Conservation (phyloP, 2,329 filamentous ascomycete genomes). For the Pseudocercospora crystallina region DNA sequence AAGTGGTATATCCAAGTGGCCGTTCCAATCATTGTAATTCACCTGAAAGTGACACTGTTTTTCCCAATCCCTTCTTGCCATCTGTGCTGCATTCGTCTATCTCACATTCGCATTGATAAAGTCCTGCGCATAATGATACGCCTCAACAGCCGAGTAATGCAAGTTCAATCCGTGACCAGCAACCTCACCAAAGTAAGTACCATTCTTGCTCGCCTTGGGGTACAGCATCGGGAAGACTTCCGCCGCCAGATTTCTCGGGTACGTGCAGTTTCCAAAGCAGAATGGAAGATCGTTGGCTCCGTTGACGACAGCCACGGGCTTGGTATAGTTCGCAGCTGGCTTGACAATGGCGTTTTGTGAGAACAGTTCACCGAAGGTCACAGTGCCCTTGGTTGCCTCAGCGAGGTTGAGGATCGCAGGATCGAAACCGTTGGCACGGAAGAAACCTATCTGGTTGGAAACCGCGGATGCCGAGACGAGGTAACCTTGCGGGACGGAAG, state of each 20-base stretch:
- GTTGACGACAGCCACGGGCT: constrained; percentile 33
- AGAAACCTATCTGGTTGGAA: constrained; percentile 34
- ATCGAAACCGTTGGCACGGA: constrained; percentile 33
- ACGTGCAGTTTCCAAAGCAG: constrained; percentile 34
- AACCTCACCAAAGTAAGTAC: constrained; percentile 25
- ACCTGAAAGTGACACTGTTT: too few relatives aligned
- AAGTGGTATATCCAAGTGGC: too few relatives aligned
- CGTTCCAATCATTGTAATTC: too few relatives aligned
- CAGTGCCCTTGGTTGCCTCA: constrained; percentile 30
- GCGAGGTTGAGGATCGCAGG: constrained; percentile 27
- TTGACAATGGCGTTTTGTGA: constrained; percentile 18
- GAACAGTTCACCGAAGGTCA: constrained; percentile 36
- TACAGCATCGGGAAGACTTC: constrained; percentile 25
- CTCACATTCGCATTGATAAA: constrained; percentile 25
- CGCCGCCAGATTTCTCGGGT: constrained; percentile 26
- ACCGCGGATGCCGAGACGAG: constrained; percentile 26
- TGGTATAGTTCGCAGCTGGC: constrained; percentile 25
- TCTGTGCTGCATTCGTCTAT: background rate
- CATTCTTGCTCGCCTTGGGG: constrained; percentile 20
- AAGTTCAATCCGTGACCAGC: constrained; percentile 36
- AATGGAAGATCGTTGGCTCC: constrained; percentile 33
- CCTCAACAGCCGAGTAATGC: constrained; percentile 32
- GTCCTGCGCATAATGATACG: constrained; percentile 29
- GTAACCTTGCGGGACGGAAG: constrained; percentile 30
- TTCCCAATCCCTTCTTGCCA: too few relatives aligned